Evolutionary conservation across 1,284 basidiomycete species (phyloP), one percentile per base, ranked within the genome.

Genomic region (Sphagnurus paluster): DNA sequence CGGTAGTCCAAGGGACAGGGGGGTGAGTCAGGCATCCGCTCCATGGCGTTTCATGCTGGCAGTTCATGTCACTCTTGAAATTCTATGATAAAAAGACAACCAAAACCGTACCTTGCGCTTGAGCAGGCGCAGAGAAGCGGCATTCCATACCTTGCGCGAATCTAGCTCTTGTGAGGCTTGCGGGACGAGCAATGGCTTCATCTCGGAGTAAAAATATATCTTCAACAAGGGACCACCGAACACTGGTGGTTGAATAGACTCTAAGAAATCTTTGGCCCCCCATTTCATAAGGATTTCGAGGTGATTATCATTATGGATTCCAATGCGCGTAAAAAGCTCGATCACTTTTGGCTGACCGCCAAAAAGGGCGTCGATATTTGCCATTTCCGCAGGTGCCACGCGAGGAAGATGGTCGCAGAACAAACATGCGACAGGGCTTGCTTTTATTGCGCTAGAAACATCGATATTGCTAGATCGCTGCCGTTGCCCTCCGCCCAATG

Each of bases 1-100:
- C 49, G 1, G 42, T 35, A 14, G 34, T 28, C n/a, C 39, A 16
- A 17, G 53, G 46, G 6, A 53, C 41, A 4, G 49, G 46, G 30
- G 47, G 42, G 40, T 63, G 58, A n/a, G 44, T 37, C 4, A 47
- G 45, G 33, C 59, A 57, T 20, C 47, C 52, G 20, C 47, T 57
- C n/a, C 33, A 42, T 3, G 49, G 44, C 7, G 35, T 25, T 10
- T 7, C 30, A n/a, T 33, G 30, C 8, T n/a, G 13, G 4, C 29
- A 33, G 2, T n/a, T n/a, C 8, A 33, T n/a, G 2, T 13, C 2
- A 33, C 3, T 33, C 14, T 2, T 14, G 10, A 19, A 8, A 2
- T 16, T 20, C 10, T 33, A 3, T 24, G 17, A 17, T 21, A 39
- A 5, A 41, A 20, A 4, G 14, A 17, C 3, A 20, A 32, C 6